A percentile compares a stretch with the other conserved stretches of the same genome.
These are phyloP conservation scores for Stellera chamaejasme DNA, from an alignment of 345 rosid genomes.

Conservation along the genomic window DNA sequence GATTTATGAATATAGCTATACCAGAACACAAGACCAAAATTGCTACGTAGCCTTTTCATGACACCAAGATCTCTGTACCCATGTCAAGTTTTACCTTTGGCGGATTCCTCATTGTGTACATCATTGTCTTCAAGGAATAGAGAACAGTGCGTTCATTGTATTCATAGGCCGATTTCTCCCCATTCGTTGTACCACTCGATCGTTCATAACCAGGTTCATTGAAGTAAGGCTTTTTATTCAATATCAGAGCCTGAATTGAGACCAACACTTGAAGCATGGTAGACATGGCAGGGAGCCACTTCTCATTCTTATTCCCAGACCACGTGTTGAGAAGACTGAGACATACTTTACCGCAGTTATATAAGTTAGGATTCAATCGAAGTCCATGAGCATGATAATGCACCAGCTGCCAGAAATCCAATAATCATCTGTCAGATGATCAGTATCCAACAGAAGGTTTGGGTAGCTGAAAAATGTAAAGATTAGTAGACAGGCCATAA, in stretches of 20 bases:
- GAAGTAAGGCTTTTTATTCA: slow-evolving; percentile 75
- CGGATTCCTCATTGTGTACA: slow-evolving; percentile 59
- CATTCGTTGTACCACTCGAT: slow-evolving; percentile 31
- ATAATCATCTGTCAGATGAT: slow-evolving; percentile 12
- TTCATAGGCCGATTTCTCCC: slow-evolving; percentile 38
- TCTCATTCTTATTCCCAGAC: slow-evolving; percentile 67
- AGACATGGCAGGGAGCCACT: slow-evolving; percentile 73
- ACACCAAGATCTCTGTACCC: neutral
- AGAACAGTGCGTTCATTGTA: slow-evolving; percentile 64
- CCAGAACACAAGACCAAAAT: neutral
- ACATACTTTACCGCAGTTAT: slow-evolving; percentile 72
- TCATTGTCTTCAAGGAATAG: slow-evolving; percentile 66
- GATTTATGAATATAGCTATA: neutral
- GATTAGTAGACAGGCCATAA: slow-evolving; percentile 5
- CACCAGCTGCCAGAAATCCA: slow-evolving; percentile 41
- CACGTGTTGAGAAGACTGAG: slow-evolving; percentile 94
- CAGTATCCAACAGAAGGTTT: neutral
- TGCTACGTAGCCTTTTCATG: neutral
- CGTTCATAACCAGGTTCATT: slow-evolving; percentile 79
- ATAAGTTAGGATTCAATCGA: slow-evolving; percentile 82
- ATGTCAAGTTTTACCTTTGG: slow-evolving; percentile 50
- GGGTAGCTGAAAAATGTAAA: slow-evolving; percentile 2
- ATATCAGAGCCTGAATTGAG: slow-evolving; percentile 85
- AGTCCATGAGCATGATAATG: slow-evolving; percentile 76
- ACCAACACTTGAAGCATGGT: slow-evolving; percentile 88